Evolutionary conservation across 805 yeast genomes (phyloP).

Genomic region (Kazachstania martiniae): DNA sequence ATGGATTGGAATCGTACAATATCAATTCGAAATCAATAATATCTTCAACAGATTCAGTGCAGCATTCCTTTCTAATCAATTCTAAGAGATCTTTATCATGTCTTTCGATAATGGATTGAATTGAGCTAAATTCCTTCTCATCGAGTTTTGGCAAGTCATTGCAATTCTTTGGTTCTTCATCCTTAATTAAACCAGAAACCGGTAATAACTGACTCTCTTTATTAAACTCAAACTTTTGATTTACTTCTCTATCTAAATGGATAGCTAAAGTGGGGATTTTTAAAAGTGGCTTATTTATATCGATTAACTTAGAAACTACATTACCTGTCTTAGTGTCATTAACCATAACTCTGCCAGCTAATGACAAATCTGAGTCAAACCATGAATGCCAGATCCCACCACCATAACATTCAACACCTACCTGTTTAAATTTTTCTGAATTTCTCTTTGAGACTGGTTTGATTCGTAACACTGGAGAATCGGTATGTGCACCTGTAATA

Average conservation of each 20-base stretch:
- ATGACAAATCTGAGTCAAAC: constrained; percentile 87
- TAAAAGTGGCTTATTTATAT: constrained; percentile 71
- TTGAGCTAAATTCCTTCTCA: constrained; percentile 49
- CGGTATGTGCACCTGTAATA: constrained; percentile 93
- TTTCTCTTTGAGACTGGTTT: constrained; percentile 73
- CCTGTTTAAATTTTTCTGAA: constrained; percentile 69
- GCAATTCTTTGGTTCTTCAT: constrained; percentile 10
- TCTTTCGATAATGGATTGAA: constrained; percentile 55
- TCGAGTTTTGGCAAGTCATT: constrained; percentile 32
- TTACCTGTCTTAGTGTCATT: constrained; percentile 35
- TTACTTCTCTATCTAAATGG: constrained; percentile 71
- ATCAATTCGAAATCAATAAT: constrained; percentile 88
- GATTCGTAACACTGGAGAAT: constrained; percentile 79
- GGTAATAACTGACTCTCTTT: constrained; percentile 81
- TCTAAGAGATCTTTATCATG: constrained; percentile 66
- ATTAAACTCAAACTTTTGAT: constrained; percentile 75
- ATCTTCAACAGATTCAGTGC: constrained; percentile 34
- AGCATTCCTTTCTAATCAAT: constrained; percentile 55
- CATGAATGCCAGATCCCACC: constrained; percentile 96
- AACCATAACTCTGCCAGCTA: constrained; percentile 87
- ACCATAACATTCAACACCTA: constrained; percentile 91
- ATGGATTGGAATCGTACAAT: constrained; percentile 73
- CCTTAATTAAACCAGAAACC: constrained; percentile 54
- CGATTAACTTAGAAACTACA: constrained; percentile 56
- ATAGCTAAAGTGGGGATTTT: constrained; percentile 93